These are phyloP conservation scores for Clitocybe nebularis DNA, from an alignment of 1,284 basidiomycete species.

Conservation along the genomic window DNA sequence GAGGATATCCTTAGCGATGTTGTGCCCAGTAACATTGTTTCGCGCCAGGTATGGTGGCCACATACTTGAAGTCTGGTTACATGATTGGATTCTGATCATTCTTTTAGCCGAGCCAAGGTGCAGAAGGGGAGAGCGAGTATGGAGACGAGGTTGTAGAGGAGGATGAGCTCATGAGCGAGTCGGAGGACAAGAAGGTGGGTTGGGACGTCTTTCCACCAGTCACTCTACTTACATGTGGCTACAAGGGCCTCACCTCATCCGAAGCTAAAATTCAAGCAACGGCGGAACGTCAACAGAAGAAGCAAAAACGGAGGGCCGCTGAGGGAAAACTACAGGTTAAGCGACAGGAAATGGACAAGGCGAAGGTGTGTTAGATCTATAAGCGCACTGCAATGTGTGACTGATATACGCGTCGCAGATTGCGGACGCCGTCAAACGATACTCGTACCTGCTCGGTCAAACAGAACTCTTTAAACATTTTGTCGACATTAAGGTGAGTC, in stretches of 20 bases:
- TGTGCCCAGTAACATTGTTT: slow-evolving; percentile 79
- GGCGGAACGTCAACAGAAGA: slow-evolving; percentile 41
- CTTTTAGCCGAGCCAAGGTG: slow-evolving; percentile 63
- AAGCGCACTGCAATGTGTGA: neutral
- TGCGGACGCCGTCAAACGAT: slow-evolving; percentile 92
- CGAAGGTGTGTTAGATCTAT: slow-evolving; percentile 50
- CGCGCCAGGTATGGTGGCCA: slow-evolving; percentile 56
- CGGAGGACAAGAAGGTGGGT: slow-evolving; percentile 41
- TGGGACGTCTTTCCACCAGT: slow-evolving; percentile 9
- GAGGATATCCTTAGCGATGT: slow-evolving; percentile 80
- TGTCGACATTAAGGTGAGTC: slow-evolving; percentile 82
- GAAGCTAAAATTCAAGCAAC: slow-evolving; percentile 25
- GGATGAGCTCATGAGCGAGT: slow-evolving; percentile 63
- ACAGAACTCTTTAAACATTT: slow-evolving; percentile 97
- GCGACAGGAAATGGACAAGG: slow-evolving; percentile 79
- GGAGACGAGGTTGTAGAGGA: slow-evolving; percentile 51
- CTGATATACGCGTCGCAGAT: slow-evolving; percentile 44
- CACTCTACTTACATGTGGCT: slow-evolving; percentile 15
- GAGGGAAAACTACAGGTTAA: slow-evolving; percentile 65
- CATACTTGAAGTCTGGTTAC: too few species aligned
- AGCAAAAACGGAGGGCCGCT: slow-evolving; percentile 63
- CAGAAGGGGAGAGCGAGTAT: slow-evolving; percentile 64
- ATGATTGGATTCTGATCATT: too few species aligned
- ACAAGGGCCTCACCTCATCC: slow-evolving; percentile 13
- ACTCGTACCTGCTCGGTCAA: slow-evolving; percentile 91